A percentile compares a stretch with the other conserved stretches of the same genome.
These are phyloP conservation scores for Citeromyces matritensis DNA, from an alignment of 805 yeast species.

Conservation along the genomic window DNA sequence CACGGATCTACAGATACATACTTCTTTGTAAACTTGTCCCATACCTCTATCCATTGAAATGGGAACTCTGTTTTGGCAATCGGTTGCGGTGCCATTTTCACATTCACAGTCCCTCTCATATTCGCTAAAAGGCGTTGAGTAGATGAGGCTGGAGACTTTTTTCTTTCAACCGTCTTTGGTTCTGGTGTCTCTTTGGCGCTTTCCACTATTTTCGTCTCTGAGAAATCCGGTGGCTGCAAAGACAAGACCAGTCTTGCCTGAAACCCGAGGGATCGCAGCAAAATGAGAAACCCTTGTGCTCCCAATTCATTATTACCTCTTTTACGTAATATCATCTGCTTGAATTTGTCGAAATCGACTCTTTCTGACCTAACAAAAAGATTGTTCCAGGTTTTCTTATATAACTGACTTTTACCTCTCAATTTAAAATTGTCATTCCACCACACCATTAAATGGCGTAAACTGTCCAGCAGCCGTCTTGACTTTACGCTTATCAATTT, in stretches of 20 bases:
- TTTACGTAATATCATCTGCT: constrained; percentile 22
- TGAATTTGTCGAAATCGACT: constrained; percentile 26
- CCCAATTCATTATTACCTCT: constrained; percentile 67
- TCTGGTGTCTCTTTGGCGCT: constrained; percentile 8
- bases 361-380: constrained; percentile 12
- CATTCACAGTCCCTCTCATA: constrained; percentile 6
- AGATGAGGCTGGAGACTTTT: constrained; percentile 7
- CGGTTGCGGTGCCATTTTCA: neutral
- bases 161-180: constrained; percentile 4
- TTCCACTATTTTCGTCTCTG: constrained; percentile 22
- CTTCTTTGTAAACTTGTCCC: constrained; percentile 56
- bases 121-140: constrained; percentile 13
- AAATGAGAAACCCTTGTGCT: constrained; percentile 76
- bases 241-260: constrained; percentile 69
- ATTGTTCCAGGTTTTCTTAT: constrained; percentile 33
- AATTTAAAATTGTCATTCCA: constrained; percentile 47
- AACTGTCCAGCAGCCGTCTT: constrained; percentile 59
- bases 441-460: constrained; percentile 46
- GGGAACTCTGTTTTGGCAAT: constrained; percentile 27
- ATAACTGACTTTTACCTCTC: constrained; percentile 17
- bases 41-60: constrained; percentile 86
- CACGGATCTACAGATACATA: constrained; percentile 94
- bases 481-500: constrained; percentile 17
- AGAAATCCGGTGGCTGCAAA: constrained; percentile 82
- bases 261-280: constrained; percentile 57